Base-by-base conservation (phyloP, 2,329 filamentous ascomycete species). In the Pseudogymnoascus sp. region DNA sequence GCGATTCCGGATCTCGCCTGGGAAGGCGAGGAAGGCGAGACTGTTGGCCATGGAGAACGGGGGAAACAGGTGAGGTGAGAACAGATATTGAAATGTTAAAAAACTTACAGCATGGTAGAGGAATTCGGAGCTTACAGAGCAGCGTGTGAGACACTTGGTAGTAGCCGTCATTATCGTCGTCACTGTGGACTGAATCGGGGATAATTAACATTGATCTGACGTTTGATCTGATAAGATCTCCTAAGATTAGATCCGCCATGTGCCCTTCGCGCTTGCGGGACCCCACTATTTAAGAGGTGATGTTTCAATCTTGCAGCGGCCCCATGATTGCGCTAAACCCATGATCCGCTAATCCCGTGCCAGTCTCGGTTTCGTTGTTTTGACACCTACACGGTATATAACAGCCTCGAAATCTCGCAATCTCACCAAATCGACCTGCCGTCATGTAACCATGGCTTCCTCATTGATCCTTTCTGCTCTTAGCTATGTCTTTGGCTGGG, bases 401-500 rank as follows among this genome's bases (percentile, higher is more conserved):
- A 50, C 30, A 32, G 30, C 6, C 9, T 6, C 30, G 9, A 9
- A 32, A 11, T 32, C n/a, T 32, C n/a, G 28, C 25, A 54, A 6
- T 18, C 8, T 2, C 41, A 14, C 9, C 9, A 39, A 9, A 4
- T 43, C 12, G 38, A 18, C 47, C n/a, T 54, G 47, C n/a, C 28
- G 47, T 28, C 47, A 54, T 54, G 47, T 32, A 54, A 58, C 8
- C 35, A 47, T 39, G 18, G 71, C 70, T 68, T 63, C 66, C 47
- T 35, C 61, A 57, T 68, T 69, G 18, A 76, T 83, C 65, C 78
- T 85, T 62, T 66, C 72, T 30, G 67, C 78, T 62, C 60, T 83
- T 16, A 85, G 81, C 58, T 80, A 77, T 70, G 70, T 88, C 32
- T 83, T 89, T 67, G 89, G 89, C 73, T 91, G 89, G 88, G 75